phyloP scores from a whole-genome alignment of 2,329 filamentous ascomycete genomes.

The Apiospora koreana region DNA sequence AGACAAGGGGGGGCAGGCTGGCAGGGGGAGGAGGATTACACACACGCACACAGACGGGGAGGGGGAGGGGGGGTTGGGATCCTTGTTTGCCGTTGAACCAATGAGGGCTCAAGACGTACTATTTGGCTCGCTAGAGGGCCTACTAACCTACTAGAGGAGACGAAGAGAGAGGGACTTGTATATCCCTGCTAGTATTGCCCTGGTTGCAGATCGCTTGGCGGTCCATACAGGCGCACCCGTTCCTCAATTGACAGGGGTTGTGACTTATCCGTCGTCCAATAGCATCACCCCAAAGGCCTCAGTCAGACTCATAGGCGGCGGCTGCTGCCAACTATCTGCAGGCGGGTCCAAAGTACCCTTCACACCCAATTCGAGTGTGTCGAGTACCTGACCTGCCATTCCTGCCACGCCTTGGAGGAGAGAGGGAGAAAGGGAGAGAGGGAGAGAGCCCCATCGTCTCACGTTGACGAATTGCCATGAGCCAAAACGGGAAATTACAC shows the following conservation, averaged over 20 bases:
- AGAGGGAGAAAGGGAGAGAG: no score
- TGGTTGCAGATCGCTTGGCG: constrained; percentile 35
- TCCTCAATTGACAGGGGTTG: constrained; percentile 12
- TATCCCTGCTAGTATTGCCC: constrained; percentile 18
- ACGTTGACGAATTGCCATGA: constrained; percentile 9
- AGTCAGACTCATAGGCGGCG: constrained; percentile 7
- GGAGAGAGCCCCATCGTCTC: neutral
- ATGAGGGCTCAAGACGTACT: neutral
- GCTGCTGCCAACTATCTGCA: constrained; percentile 6
- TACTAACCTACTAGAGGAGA: no score
- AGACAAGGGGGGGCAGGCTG: neutral
- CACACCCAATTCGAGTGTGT: neutral
- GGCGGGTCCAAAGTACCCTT: neutral
- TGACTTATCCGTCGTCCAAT: constrained; percentile 14
- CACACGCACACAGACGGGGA: no score
- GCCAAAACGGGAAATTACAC: constrained; percentile 9
- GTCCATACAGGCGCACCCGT: constrained; percentile 22
- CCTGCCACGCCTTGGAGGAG: no score
- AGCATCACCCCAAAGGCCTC: neutral
- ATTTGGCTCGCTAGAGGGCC: neutral
- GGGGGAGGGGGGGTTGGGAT: constrained; percentile 9
- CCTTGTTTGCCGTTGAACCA: neutral
- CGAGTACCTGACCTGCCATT: neutral
- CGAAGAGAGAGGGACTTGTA: neutral
- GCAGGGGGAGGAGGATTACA: neutral